Evolutionary conservation across 176 grass and related monocot species (phyloP).

Genomic region (Cocos nucifera): DNA sequence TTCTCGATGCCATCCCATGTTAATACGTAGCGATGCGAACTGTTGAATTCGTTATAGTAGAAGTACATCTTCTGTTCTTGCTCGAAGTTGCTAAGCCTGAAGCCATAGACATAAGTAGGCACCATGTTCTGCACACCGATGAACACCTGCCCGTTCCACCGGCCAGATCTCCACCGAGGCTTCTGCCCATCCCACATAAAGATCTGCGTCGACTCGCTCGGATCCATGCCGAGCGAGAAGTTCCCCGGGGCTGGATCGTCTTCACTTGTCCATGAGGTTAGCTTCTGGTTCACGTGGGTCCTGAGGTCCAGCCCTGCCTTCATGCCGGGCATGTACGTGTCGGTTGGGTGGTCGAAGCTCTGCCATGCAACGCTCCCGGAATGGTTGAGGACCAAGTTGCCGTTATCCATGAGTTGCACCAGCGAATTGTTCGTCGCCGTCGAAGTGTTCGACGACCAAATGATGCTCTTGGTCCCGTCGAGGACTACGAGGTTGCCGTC

Average conservation of each 20-base stretch:
- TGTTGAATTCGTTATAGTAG: too few relatives aligned
- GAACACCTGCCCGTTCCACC: neutral
- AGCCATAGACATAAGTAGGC: neutral
- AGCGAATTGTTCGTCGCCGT: constrained; percentile 10
- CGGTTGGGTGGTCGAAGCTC: constrained; percentile 34
- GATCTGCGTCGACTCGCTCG: neutral
- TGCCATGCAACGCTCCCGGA: constrained; percentile 11
- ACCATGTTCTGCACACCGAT: constrained; percentile 11
- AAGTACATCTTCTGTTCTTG: too few relatives aligned
- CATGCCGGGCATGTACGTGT: constrained; percentile 47
- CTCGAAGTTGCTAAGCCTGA: too few relatives aligned
- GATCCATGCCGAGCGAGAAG: constrained; percentile 19
- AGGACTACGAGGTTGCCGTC: constrained; percentile 28
- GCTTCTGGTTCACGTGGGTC: neutral
- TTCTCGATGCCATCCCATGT: too few relatives aligned
- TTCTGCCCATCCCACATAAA: neutral
- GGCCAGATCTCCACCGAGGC: neutral
- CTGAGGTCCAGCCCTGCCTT: neutral
- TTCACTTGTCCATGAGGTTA: constrained; percentile 38
- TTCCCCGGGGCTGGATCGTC: constrained; percentile 30
- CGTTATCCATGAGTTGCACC: constrained; percentile 20
- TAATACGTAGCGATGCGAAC: too few relatives aligned
- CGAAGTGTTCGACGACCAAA: neutral
- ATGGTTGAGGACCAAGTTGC: constrained; percentile 29
- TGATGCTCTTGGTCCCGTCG: constrained; percentile 29